A percentile compares a stretch with the other conserved stretches of the same genome.
These are phyloP conservation scores for Eucalyptus curtisii DNA, from an alignment of 345 rosid genomes.

Conservation along the genomic window DNA sequence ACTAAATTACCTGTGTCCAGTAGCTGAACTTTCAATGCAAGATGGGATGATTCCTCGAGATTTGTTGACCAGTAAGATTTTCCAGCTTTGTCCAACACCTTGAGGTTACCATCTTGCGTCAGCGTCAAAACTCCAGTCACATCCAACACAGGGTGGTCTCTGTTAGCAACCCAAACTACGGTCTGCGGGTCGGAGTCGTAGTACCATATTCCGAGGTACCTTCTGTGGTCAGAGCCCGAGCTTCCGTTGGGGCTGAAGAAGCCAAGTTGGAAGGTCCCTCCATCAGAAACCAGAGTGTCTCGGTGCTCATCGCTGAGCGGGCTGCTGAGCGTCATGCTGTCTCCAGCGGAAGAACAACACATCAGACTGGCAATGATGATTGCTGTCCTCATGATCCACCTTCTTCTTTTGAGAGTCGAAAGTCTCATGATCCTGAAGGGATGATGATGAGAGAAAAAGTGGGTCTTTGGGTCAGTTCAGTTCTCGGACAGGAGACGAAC, in stretches of 20 bases:
- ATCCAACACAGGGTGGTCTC: slow-evolving; percentile 24
- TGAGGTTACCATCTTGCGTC: slow-evolving; percentile 19
- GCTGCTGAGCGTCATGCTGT: background rate
- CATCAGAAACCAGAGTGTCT: slow-evolving; percentile 9
- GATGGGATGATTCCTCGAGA: background rate
- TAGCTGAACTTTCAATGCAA: slow-evolving; percentile 3
- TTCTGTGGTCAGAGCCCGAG: slow-evolving; percentile 14
- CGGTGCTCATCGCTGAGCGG: background rate
- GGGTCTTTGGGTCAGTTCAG: background rate
- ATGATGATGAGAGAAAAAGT: background rate
- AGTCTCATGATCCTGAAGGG: background rate
- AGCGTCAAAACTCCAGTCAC: slow-evolving; percentile 1
- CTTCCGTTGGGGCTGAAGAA: slow-evolving; percentile 34
- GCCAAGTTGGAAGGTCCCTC: slow-evolving; percentile 8
- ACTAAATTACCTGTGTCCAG: slow-evolving; percentile 33
- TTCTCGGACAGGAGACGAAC: background rate
- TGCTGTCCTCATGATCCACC: slow-evolving; percentile 1
- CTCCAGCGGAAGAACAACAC: slow-evolving; percentile 1
- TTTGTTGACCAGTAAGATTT: slow-evolving; percentile 10
- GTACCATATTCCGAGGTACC: slow-evolving; percentile 45
- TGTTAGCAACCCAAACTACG: slow-evolving; percentile 44
- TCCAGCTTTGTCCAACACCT: slow-evolving; percentile 13
- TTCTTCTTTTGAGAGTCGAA: background rate
- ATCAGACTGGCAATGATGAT: background rate
- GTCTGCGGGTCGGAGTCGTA: slow-evolving; percentile 13